Percentiles rank a stretch among this genome's conserved stretches.
Conservation (phyloP, 1,284 basidiomycete genomes). For the Singerocomus rubriflavus region DNA sequence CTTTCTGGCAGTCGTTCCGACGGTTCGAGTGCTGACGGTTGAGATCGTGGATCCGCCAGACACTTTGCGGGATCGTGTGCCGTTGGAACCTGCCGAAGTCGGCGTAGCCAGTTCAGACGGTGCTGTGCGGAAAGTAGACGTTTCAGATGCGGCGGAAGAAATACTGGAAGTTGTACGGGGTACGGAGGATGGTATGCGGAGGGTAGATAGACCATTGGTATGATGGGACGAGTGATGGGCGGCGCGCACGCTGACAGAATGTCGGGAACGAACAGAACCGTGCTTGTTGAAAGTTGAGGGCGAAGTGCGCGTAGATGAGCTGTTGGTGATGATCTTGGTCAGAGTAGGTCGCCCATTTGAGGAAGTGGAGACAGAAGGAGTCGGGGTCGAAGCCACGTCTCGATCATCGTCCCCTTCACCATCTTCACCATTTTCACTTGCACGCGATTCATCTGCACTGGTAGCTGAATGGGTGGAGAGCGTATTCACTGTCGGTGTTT, state of each 20-base stretch:
- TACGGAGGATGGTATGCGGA: constrained; percentile 35
- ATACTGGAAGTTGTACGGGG: constrained; percentile 44
- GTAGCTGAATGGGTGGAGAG: constrained; percentile 2
- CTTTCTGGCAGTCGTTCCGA: constrained; percentile 29
- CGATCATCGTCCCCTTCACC: constrained; percentile 15
- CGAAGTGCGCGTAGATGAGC: constrained; percentile 32
- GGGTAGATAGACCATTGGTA: constrained; percentile 28
- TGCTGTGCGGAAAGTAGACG: constrained; percentile 58
- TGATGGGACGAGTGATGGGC: constrained; percentile 24
- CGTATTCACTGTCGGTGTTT: constrained; percentile 18
- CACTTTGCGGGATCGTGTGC: constrained; percentile 38
- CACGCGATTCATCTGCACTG: neutral
- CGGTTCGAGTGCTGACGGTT: constrained; percentile 37
- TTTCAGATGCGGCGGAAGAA: constrained; percentile 50
- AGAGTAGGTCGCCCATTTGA: constrained; percentile 27
- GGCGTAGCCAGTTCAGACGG: constrained; percentile 39
- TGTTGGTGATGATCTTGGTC: constrained; percentile 28
- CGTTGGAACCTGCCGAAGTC: constrained; percentile 27
- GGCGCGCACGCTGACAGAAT: constrained; percentile 18
- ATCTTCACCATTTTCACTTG: constrained; percentile 5
- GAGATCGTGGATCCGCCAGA: constrained; percentile 43
- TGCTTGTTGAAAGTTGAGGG: constrained; percentile 16
- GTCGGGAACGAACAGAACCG: constrained; percentile 22
- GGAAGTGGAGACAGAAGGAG: constrained; percentile 5
- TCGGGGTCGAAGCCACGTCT: constrained; percentile 20